These are phyloP conservation scores for Ascobolus immersus DNA, from an alignment of 495 filamentous ascomycete species.

Conservation along the genomic window DNA sequence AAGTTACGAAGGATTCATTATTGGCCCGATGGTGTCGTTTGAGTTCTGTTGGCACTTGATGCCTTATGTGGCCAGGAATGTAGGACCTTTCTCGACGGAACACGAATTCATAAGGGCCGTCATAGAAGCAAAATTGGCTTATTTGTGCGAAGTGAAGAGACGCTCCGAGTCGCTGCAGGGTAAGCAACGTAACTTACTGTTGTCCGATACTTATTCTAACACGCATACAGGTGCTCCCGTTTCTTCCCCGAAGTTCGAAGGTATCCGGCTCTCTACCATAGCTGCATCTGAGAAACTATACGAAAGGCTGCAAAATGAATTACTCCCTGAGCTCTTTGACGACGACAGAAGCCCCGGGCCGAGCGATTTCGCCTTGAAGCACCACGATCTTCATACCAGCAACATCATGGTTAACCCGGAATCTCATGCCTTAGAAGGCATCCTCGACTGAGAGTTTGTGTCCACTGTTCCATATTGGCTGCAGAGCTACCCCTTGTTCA, in stretches of 20 bases:
- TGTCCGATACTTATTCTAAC: conserved; percentile 5
- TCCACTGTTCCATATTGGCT: conserved; percentile 24
- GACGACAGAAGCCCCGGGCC: conserved; percentile 1
- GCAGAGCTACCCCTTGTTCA: conserved; percentile 23
- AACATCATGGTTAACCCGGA: conserved; percentile 26
- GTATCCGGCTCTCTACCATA: conserved; percentile 1
- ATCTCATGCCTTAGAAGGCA: conserved; percentile 19
- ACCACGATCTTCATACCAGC: conserved; percentile 22
- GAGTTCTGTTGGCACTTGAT: conserved; percentile 17
- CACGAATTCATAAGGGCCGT: conserved; percentile 15
- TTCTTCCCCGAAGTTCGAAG: conserved; percentile 2
- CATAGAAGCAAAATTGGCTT: conserved; percentile 6
- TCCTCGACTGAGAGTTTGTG: conserved; percentile 31
- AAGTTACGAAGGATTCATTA: conserved; percentile 3
- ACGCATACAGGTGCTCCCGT: conserved; percentile 7
- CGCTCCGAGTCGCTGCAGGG: no score
- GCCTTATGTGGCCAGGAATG: conserved; percentile 9
- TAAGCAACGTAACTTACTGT: no score
- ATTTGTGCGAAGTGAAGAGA: no score
- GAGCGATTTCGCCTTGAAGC: conserved; percentile 17
- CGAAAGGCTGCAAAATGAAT: no score
- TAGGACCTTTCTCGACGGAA: conserved; percentile 12
- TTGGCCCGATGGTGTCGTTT: conserved; percentile 16
- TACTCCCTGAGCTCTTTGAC: conserved; percentile 10
- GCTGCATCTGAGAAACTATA: no score